Conservation (phyloP, 2,329 filamentous ascomycete species). For the Sporothrix brasiliensis region DNA sequence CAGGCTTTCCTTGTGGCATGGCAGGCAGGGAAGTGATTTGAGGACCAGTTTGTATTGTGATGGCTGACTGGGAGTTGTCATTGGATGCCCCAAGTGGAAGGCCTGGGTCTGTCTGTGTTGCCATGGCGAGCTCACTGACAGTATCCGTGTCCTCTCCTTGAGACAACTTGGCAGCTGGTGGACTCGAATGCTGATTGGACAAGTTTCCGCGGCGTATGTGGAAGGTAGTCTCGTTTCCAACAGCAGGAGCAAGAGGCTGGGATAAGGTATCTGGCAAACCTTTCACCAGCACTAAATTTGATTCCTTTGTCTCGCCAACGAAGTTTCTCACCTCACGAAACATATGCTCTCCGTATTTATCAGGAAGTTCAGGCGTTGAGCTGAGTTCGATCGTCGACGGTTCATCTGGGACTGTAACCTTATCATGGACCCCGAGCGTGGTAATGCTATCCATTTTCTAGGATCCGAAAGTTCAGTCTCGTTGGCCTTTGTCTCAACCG, state of each 20-base stretch:
- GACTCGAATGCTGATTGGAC: not conserved
- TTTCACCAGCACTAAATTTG: not conserved
- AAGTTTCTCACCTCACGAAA: not conserved
- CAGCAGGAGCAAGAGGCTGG: not conserved
- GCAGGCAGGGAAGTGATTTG: not conserved
- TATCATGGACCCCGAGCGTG: not conserved
- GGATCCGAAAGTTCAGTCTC: not conserved
- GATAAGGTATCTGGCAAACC: not conserved
- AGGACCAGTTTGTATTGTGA: not conserved
- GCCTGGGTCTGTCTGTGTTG: not conserved
- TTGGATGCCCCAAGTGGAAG: not conserved
- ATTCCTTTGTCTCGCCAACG: not conserved
- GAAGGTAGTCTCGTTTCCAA: not conserved
- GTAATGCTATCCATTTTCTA: constrained; percentile 4
- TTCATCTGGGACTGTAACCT: not conserved
- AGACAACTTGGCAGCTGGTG: not conserved
- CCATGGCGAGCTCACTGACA: not conserved
- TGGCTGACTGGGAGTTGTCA: not conserved
- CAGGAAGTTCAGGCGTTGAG: not conserved
- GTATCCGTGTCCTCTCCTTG: not conserved
- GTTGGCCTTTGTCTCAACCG: not conserved
- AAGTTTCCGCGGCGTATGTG: not conserved
- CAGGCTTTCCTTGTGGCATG: not conserved
- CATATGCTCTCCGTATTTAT: constrained; percentile 5
- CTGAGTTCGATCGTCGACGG: constrained; percentile 16